Conservation (phyloP, 257 asterid genomes). For the Solanum tarijense region DNA sequence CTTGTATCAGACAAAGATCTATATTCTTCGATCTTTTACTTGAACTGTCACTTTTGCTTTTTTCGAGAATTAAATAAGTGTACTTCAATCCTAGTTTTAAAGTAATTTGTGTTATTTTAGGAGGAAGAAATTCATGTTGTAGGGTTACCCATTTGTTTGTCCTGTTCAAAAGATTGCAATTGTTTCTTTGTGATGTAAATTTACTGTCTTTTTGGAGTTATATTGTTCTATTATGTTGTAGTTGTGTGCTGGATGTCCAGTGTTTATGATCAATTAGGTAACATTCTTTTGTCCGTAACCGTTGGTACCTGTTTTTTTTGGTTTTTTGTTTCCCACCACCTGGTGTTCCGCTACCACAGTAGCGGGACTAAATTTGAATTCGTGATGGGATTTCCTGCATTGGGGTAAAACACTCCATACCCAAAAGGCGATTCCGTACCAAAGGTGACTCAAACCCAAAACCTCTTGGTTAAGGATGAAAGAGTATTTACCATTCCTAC, state of each 20-base stretch:
- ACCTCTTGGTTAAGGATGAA: too few relatives aligned
- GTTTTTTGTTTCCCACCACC: too few relatives aligned
- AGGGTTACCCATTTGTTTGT: neutral
- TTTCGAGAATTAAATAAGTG: neutral
- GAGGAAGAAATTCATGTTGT: neutral
- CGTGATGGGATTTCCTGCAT: accelerated
- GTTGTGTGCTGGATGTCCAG: neutral
- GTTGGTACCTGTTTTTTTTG: neutral
- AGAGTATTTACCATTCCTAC: too few relatives aligned
- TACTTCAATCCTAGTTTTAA: neutral
- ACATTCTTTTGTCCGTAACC: neutral
- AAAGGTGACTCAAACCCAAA: too few relatives aligned
- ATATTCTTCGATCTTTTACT: neutral
- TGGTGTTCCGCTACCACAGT: too few relatives aligned
- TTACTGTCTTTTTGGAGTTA: neutral
- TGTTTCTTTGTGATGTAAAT: neutral
- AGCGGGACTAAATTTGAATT: too few relatives aligned
- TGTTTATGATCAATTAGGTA: neutral
- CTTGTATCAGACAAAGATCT: neutral
- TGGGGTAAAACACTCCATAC: too few relatives aligned
- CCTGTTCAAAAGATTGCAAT: neutral
- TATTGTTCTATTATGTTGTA: neutral
- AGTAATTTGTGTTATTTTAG: neutral
- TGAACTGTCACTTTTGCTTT: neutral
- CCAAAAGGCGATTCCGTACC: too few relatives aligned